These are phyloP conservation scores for Lachnellula cervina DNA, from an alignment of 2,329 filamentous ascomycete species.

Conservation along the genomic window DNA sequence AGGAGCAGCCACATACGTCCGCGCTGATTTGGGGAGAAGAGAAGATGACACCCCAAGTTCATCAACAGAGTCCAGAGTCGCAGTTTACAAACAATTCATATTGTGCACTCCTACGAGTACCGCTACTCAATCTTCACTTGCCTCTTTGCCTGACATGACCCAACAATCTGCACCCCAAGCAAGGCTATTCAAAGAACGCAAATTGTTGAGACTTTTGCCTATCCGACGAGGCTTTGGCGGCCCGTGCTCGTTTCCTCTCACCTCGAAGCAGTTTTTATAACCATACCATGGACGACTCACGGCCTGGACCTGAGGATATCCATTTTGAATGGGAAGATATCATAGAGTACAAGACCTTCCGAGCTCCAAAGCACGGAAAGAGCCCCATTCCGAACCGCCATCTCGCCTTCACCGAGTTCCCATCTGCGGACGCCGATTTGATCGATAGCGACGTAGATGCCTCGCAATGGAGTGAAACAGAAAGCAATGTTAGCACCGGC, in stretches of 20 bases:
- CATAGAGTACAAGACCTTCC: conserved; percentile 1
- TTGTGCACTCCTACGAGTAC: too few relatives aligned
- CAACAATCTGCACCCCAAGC: too few relatives aligned
- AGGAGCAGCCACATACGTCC: too few relatives aligned
- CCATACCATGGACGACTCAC: conserved; percentile 8
- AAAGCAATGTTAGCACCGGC: conserved; percentile 1
- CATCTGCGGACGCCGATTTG: background rate
- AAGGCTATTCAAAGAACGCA: too few relatives aligned
- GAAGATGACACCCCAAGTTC: too few relatives aligned
- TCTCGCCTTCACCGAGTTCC: background rate
- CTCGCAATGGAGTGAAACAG: conserved; percentile 4
- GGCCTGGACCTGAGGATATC: conserved; percentile 4
- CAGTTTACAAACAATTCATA: too few relatives aligned
- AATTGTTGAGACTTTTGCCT: too few relatives aligned
- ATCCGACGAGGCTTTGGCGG: background rate
- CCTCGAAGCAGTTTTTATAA: background rate
- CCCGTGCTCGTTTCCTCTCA: background rate
- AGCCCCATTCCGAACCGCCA: background rate
- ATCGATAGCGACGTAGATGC: conserved; percentile 1
- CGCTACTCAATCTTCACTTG: too few relatives aligned
- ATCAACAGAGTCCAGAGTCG: too few relatives aligned
- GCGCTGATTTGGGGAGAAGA: too few relatives aligned
- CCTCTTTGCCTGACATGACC: too few relatives aligned
- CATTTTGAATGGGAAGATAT: conserved; percentile 12
- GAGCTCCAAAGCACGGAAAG: background rate